A percentile compares a stretch with the other conserved stretches of the same genome.
Evolutionary conservation across 306 rosid species (phyloP).

Genomic region (Cucurbita ficifolia): DNA sequence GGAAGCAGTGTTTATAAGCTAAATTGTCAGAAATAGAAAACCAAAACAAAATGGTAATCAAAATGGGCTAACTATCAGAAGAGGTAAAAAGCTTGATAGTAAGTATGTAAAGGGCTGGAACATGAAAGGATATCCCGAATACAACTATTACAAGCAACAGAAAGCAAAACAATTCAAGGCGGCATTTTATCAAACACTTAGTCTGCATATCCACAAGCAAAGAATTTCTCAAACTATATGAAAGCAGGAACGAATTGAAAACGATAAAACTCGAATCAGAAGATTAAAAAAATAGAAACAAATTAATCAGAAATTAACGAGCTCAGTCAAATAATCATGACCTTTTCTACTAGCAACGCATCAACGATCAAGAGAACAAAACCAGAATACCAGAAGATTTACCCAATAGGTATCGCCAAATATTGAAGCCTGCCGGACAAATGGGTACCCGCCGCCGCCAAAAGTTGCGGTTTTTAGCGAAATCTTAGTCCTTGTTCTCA

Average conservation of each 20-base stretch:
- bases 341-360: neutral
- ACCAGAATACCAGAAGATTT: neutral
- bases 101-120: neutral
- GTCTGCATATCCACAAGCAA: neutral
- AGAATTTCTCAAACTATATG: neutral
- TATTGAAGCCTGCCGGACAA: neutral
- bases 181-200: neutral
- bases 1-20: too few species aligned
- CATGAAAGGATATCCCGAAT: neutral
- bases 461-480: neutral
- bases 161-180: neutral
- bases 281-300: neutral
- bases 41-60: too few species aligned
- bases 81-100: neutral
- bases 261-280: neutral
- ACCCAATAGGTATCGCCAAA: neutral
- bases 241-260: neutral
- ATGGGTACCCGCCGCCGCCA: neutral
- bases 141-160: neutral
- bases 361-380: neutral
- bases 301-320: neutral
- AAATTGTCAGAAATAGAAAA: too few species aligned
- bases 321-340: neutral
- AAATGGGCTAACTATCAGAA: neutral
- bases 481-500: neutral